Evolutionary conservation across 2,329 filamentous ascomycete genomes (phyloP).

Genomic region (Microsporum audouinii): DNA sequence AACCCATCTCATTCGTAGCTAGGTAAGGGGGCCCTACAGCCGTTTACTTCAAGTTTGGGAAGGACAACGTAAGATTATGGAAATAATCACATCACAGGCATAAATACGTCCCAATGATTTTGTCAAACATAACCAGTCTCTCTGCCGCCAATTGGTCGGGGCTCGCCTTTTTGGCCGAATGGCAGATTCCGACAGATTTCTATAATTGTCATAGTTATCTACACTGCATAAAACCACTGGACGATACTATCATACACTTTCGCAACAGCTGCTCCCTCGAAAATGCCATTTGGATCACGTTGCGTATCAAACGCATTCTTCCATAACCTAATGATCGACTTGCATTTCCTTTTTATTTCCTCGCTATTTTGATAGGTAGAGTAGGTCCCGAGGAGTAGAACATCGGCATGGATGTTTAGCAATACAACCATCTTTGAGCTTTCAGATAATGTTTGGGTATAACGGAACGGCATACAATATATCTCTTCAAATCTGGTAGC

Average conservation of each 20-base stretch:
- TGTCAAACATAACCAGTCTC: too few relatives aligned
- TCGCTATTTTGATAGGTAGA: neutral
- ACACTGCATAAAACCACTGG: too few relatives aligned
- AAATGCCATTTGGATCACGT: neutral
- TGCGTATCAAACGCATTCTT: neutral
- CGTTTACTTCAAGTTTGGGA: too few relatives aligned
- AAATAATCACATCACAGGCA: too few relatives aligned
- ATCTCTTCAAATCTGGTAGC: neutral
- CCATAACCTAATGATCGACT: neutral
- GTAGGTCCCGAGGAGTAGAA: neutral
- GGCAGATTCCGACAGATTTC: too few relatives aligned
- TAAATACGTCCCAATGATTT: too few relatives aligned
- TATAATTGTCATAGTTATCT: neutral
- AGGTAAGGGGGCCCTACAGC: too few relatives aligned
- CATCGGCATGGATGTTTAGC: neutral
- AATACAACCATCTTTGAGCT: neutral
- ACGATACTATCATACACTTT: neutral
- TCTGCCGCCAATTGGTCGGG: too few relatives aligned
- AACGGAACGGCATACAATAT: neutral
- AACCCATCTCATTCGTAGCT: too few relatives aligned
- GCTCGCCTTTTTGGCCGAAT: too few relatives aligned
- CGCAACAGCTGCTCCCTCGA: neutral
- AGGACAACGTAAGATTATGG: too few relatives aligned
- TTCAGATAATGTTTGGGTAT: neutral
- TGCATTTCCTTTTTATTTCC: neutral